These are phyloP conservation scores for Podila clonocystis DNA, from an alignment of 192 early-diverging fungal species.

Conservation along the genomic window DNA sequence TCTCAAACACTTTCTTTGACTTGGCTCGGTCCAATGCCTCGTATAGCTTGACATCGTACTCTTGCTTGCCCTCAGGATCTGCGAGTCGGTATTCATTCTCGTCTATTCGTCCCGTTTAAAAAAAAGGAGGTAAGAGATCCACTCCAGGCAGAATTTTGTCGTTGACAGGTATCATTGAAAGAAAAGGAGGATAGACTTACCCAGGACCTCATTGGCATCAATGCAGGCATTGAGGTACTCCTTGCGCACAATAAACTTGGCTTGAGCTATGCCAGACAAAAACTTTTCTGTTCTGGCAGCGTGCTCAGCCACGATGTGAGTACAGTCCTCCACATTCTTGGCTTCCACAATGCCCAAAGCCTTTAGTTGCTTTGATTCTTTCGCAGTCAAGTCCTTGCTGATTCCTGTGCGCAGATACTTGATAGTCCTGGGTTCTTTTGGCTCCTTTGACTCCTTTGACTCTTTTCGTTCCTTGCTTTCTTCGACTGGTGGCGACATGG, in stretches of 20 bases:
- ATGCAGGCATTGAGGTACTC: conserved; percentile 45
- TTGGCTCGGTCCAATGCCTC: conserved; percentile 27
- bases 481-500: background rate
- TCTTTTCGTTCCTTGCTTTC: background rate
- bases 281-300: conserved; percentile 70
- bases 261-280: conserved; percentile 27
- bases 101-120: conserved; percentile 5
- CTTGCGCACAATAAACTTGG: conserved; percentile 36
- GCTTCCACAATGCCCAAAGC: conserved; percentile 64
- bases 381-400: conserved; percentile 45
- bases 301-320: conserved; percentile 64
- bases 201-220: conserved; percentile 36
- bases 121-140: background rate
- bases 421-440: background rate
- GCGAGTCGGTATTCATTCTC: conserved; percentile 26
- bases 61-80: conserved; percentile 21
- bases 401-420: conserved; percentile 58
- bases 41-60: conserved; percentile 30
- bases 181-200: conserved; percentile 6
- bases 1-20: conserved; percentile 35
- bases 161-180: background rate
- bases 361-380: conserved; percentile 55
- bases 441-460: conserved; percentile 3
- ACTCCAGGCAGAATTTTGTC: too few relatives aligned
- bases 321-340: conserved; percentile 55